Conservation (phyloP, 805 yeast species). For the Lipomyces mesembrius region DNA sequence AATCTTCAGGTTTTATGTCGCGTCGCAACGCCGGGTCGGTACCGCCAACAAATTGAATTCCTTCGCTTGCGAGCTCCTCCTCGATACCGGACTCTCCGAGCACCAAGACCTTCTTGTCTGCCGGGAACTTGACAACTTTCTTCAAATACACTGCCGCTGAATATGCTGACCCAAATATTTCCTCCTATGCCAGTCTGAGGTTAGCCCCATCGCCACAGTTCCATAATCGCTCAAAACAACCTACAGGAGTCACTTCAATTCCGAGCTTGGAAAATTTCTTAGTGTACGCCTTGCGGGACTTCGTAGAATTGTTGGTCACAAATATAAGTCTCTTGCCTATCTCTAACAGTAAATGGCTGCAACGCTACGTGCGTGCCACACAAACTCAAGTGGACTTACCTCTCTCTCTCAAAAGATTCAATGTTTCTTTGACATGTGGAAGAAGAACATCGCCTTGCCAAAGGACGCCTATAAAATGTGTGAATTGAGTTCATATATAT, state of each 20-base stretch:
- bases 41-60: slow-evolving; percentile 82
- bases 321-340: slow-evolving; percentile 72
- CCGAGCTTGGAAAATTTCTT: slow-evolving; percentile 71
- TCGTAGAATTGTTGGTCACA: slow-evolving; percentile 95
- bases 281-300: slow-evolving; percentile 78
- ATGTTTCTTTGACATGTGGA: slow-evolving; percentile 78
- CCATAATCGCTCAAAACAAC: neutral
- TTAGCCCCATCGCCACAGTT: neutral
- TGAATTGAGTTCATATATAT: neutral
- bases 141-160: slow-evolving; percentile 87
- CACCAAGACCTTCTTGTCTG: slow-evolving; percentile 81
- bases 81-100: slow-evolving; percentile 88
- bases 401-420: slow-evolving; percentile 57
- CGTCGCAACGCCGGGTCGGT: slow-evolving; percentile 60
- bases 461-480: slow-evolving; percentile 59
- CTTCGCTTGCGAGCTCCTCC: slow-evolving; percentile 74
- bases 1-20: slow-evolving; percentile 57
- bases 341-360: neutral
- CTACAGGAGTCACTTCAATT: slow-evolving; percentile 45
- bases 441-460: slow-evolving; percentile 87
- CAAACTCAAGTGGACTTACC: slow-evolving; percentile 14
- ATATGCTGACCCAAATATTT: slow-evolving; percentile 89
- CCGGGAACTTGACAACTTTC: slow-evolving; percentile 73
- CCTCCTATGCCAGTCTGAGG: slow-evolving; percentile 50
- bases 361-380: neutral